Evolutionary conservation across 2,329 filamentous ascomycete species (phyloP), one percentile per base, ranked within the genome.

Genomic region (Cladosporium sp.): DNA sequence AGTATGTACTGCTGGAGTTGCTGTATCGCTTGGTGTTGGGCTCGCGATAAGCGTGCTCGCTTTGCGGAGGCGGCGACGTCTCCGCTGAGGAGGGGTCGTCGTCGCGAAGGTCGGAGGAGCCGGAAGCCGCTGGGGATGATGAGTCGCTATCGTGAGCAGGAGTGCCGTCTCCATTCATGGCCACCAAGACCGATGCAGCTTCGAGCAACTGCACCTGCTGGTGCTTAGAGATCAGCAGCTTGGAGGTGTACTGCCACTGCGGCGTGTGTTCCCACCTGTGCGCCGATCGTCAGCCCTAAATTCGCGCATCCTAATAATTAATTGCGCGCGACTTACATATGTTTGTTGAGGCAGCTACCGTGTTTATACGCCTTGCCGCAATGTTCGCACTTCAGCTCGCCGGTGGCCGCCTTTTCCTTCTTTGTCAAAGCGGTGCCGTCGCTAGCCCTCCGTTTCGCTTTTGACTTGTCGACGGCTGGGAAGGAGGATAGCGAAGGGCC

Each of bases 301-400:
- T 14, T 52, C 21, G 36, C 55, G 44, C 44, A 59, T 21, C 32
- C 30, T 38, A 30, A 55, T n/a, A 54, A 49, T 34, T 47, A 30
- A 52, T 64, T 47, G 36, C 34, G 47, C 18, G 28, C 52, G 24
- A 97, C 95, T 88, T 89, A 98, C 95, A 97, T 90, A 89, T 99
- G 95, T 88, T 98, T 99, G 80, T 92, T 96, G 85, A 99, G 88
- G 88, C 95, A 99, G 85, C 95, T 98, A 88, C 93, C 96, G 87
- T 99, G 95, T 89, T 99, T 99, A 88, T 99, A 99, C 82, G 93
- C 93, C 87, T 99, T 99, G 81, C 94, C 94, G 85, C 95, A 99
- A 82, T 93, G 94, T 78, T 97, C 92, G 84, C 95, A 99, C 81
- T 91, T 92, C 78, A 99, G 88, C 80, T 98, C 94, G 76, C 89